Evolutionary conservation across 192 early-diverging fungal genomes (phyloP).

Genomic region (Podila epicladia): DNA sequence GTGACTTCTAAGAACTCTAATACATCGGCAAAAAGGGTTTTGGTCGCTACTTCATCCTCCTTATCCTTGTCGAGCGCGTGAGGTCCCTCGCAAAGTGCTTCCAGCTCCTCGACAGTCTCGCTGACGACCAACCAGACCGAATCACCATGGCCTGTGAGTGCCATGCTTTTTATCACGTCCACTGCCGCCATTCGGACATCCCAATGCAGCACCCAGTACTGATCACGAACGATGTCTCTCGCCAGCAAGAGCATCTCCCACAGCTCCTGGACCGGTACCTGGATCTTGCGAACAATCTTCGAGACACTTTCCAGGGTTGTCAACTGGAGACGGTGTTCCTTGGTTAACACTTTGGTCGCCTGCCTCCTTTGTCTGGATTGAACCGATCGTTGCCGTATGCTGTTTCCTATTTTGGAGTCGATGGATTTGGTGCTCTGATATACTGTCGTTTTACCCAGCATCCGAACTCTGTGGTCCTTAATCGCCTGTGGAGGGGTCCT

Average conservation of each 20-base stretch:
- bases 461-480: background rate
- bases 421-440: background rate
- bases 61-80: background rate
- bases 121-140: constrained; percentile 30
- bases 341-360: constrained; percentile 27
- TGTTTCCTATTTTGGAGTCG: background rate
- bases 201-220: constrained; percentile 11
- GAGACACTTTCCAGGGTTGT: constrained; percentile 30
- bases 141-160: constrained; percentile 37
- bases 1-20: constrained; percentile 8
- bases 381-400: background rate
- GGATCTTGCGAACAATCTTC: constrained; percentile 32
- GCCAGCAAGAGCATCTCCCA: constrained; percentile 42
- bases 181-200: constrained; percentile 32
- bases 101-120: constrained; percentile 2
- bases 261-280: constrained; percentile 32
- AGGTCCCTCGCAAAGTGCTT: background rate
- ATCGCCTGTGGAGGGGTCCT: background rate
- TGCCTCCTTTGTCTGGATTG: background rate
- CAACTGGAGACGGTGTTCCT: constrained; percentile 41
- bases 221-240: constrained; percentile 37
- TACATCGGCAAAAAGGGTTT: constrained; percentile 15
- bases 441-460: background rate
- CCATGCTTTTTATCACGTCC: constrained; percentile 35
- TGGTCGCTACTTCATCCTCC: constrained; percentile 3